Evolutionary conservation across 306 rosid species (phyloP).

Genomic region (Hylodesmum podocarpum): DNA sequence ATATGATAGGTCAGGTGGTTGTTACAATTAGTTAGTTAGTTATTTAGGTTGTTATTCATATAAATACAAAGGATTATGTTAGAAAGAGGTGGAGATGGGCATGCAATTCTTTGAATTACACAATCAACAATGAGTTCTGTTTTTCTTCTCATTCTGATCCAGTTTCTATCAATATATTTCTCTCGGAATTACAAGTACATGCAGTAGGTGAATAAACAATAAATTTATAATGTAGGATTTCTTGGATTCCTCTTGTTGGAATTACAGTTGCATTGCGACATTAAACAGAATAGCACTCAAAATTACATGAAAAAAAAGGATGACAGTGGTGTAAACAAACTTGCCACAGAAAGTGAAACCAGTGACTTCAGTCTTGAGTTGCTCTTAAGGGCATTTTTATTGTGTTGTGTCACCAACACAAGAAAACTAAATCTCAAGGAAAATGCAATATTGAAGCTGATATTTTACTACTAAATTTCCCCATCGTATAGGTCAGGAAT

Average conservation of each 20-base stretch:
- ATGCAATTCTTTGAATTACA: no score
- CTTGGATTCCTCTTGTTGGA: neutral
- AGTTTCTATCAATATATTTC: no score
- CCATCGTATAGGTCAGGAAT: constrained; percentile 23
- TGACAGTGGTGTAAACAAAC: neutral
- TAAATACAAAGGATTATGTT: no score
- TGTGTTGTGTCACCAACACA: neutral
- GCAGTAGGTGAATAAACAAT: neutral
- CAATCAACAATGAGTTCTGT: no score
- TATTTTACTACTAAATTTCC: constrained; percentile 8
- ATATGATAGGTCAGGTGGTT: no score
- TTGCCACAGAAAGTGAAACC: neutral
- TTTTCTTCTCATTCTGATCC: no score
- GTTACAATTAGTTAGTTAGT: no score
- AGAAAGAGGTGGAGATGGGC: no score
- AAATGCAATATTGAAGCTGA: neutral
- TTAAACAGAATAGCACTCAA: neutral
- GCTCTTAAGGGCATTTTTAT: neutral
- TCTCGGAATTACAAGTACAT: neutral
- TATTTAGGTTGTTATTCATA: no score
- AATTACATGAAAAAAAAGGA: neutral
- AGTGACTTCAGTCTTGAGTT: neutral
- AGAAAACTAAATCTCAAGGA: neutral
- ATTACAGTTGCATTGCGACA: neutral
- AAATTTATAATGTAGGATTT: neutral